Conservation (phyloP, 2,329 filamentous ascomycete genomes). For the Xylariaceae sp. region DNA sequence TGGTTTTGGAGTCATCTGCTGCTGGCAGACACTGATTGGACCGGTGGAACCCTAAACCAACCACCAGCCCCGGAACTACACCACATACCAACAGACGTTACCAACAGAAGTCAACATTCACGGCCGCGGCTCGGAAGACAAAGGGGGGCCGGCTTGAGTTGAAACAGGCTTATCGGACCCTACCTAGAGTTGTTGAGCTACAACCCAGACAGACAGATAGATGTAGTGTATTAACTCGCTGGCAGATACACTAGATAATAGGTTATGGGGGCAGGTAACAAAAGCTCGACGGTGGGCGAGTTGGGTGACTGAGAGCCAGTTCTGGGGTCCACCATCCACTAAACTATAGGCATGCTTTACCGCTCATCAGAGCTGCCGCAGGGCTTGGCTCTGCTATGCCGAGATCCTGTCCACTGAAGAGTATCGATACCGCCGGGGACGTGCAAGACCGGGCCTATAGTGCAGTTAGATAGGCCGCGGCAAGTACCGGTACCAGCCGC, state of each 20-base stretch:
- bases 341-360: neutral
- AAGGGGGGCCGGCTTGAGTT: neutral
- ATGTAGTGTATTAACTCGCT: too few species aligned
- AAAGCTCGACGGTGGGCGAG: conserved; percentile 9
- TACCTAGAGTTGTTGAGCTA: too few species aligned
- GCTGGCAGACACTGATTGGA: conserved; percentile 23
- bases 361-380: too few species aligned
- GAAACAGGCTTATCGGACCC: neutral
- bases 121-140: conserved; percentile 9
- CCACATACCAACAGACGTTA: neutral
- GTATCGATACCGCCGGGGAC: neutral
- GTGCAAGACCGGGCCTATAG: too few species aligned
- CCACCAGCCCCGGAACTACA: conserved; percentile 9
- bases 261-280: conserved; percentile 4
- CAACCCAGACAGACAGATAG: too few species aligned
- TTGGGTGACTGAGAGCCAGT: conserved; percentile 17
- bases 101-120: conserved; percentile 1
- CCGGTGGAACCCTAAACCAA: conserved; percentile 10
- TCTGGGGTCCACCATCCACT: conserved; percentile 1
- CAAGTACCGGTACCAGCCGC: conserved; percentile 1
- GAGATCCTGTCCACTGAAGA: neutral
- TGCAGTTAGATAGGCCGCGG: neutral
- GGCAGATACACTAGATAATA: neutral
- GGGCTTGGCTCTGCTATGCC: neutral
- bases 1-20: conserved; percentile 16